These are phyloP conservation scores for Silene vulgaris DNA, from an alignment of 179 eudicot genomes.

Conservation along the genomic window DNA sequence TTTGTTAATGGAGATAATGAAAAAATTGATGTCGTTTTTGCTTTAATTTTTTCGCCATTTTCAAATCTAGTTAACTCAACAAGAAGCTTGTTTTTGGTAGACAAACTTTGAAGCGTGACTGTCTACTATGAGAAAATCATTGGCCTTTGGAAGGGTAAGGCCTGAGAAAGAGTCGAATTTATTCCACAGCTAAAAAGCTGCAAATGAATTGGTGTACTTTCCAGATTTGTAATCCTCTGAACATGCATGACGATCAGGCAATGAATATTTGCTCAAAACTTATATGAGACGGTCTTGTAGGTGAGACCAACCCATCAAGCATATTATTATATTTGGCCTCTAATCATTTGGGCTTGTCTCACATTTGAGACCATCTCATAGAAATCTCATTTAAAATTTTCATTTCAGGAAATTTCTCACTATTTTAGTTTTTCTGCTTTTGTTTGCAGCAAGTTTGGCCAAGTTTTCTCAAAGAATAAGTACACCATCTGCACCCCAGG, in stretches of 20 bases:
- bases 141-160: not conserved
- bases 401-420: not conserved
- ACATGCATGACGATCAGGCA: not conserved
- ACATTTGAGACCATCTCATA: not conserved
- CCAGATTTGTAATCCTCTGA: too few relatives aligned
- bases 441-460: slow-evolving; percentile 69
- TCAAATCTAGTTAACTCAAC: not conserved
- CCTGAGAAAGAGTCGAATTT: not conserved
- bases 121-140: not conserved
- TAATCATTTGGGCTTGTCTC: not conserved
- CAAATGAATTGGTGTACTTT: too few relatives aligned
- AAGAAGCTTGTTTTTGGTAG: not conserved
- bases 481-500: slow-evolving; percentile 43
- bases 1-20: not conserved
- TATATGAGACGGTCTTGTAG: not conserved
- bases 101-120: not conserved
- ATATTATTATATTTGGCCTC: not conserved
- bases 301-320: not conserved
- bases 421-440: slow-evolving; percentile 6
- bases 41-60: too few relatives aligned
- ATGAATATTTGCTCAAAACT: not conserved
- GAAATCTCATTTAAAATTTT: not conserved
- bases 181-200: slow-evolving; percentile 4
- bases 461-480: slow-evolving; percentile 71
- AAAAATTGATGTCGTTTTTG: too few relatives aligned